Evolutionary conservation across 2,329 filamentous ascomycete species (phyloP), one percentile per base, ranked within the genome.

Genomic region (Aspergillus fructus): DNA sequence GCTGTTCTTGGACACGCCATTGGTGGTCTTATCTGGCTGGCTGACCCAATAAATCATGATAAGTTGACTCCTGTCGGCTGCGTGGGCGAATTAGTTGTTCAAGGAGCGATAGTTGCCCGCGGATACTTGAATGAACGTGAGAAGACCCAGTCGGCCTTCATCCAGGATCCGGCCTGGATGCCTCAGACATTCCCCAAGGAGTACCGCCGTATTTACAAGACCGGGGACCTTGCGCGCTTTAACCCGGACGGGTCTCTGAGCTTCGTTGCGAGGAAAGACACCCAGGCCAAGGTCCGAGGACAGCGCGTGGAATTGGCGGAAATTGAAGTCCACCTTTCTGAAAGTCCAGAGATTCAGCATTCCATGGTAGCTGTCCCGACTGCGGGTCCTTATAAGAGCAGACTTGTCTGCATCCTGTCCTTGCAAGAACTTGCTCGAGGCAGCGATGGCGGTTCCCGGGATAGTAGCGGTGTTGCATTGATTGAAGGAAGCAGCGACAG

Each of bases 41-140:
- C 55, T 7, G 37, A 58, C 21, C 51, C 43, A 3, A 13, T 21
- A 4, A 33, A 60, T 15, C 47, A 49, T 21, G 24, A 53, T 17
- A 42, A 21, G 12, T 30, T 60, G 33, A 9, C 52, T 13, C 58
- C 58, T 3, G 27, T 66, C 41, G 65, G 66, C 13, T 59, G 57
- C 17, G 43, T 58, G 1, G 63, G 59, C 5, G 59, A 61, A 19
- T 43, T 61, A 6, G 5, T 59, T 5, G 17, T 61, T 13, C 23
- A 57, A 33, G 59, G 56, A 5, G 41, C 52, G 11, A 51, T 52
- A 6, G 40, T 59, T 11, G 75, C 67, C 2, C 62, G 64, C 30
- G 77, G 74, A 0, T 80, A 79, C 54, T 53, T 78, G 1, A 62
- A 68, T 21, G 62, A 71, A n/a, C 59, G 59, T 13, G 62, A 50